Percentiles rank a stretch among this genome's conserved stretches.
Evolutionary conservation across 352 stramenopile genomes (phyloP).

Genomic region (Phytophthora macrochlamydospora): DNA sequence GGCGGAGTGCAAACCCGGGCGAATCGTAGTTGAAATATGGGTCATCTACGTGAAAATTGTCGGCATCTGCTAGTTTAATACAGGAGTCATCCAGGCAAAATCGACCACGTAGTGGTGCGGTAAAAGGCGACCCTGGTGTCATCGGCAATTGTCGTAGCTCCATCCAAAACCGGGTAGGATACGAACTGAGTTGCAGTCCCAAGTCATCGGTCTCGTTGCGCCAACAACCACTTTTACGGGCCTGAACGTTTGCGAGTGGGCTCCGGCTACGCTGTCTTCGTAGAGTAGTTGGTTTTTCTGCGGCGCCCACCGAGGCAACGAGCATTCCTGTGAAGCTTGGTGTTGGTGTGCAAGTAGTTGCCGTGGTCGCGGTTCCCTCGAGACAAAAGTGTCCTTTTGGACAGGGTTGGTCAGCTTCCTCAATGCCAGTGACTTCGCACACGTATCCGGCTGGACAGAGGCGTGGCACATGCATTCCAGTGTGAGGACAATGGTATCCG

Average conservation of each 20-base stretch:
- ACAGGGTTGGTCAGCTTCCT: slow-evolving; percentile 92
- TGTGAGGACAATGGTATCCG: slow-evolving; percentile 94
- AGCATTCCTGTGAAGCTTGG: slow-evolving; percentile 49
- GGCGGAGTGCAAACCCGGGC: slow-evolving; percentile 72
- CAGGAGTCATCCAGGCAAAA: slow-evolving; percentile 96
- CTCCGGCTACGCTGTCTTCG: slow-evolving; percentile 34
- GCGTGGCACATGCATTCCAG: slow-evolving; percentile 92
- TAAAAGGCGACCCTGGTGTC: slow-evolving; percentile 60
- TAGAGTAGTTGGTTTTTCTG: slow-evolving; percentile 46
- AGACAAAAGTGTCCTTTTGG: slow-evolving; percentile 96
- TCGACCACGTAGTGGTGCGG: slow-evolving; percentile 87
- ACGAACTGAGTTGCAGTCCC: slow-evolving; percentile 90
- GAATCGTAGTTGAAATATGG: slow-evolving; percentile 87
- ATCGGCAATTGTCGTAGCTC: slow-evolving; percentile 93
- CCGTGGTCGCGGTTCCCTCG: slow-evolving; percentile 94
- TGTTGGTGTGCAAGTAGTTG: slow-evolving; percentile 81
- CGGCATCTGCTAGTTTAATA: slow-evolving; percentile 78
- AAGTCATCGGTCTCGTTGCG: slow-evolving; percentile 96
- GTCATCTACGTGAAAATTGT: slow-evolving; percentile 81
- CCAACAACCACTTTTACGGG: slow-evolving; percentile 91
- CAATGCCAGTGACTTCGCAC: slow-evolving; percentile 95
- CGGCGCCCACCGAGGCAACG: slow-evolving; percentile 31
- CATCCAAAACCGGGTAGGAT: slow-evolving; percentile 92
- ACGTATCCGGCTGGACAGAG: slow-evolving; percentile 95
- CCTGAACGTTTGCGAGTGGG: slow-evolving; percentile 52